A percentile compares a stretch with the other conserved stretches of the same genome.
These are phyloP conservation scores for Sanchytrium tribonematis DNA, from an alignment of 371 early-diverging fungal genomes.

Conservation along the genomic window DNA sequence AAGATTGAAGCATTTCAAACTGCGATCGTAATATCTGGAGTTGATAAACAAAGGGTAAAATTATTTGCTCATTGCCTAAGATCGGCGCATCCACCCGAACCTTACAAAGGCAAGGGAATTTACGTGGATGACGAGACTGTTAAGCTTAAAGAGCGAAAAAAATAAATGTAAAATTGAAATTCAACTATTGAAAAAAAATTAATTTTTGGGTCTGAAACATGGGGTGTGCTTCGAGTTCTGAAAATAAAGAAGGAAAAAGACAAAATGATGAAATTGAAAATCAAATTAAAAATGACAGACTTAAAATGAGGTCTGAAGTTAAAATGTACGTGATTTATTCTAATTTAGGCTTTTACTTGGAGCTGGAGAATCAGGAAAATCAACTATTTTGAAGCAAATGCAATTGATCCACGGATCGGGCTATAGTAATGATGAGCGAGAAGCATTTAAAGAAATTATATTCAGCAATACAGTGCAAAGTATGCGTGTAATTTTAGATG, in stretches of 20 bases:
- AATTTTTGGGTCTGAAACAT: conserved; percentile 15
- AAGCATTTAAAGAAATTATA: conserved; percentile 68
- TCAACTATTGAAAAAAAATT: no score
- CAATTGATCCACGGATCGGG: conserved; percentile 60
- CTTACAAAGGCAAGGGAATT: conserved; percentile 93
- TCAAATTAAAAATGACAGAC: conserved; percentile 46
- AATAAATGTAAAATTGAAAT: no score
- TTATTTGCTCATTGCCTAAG: conserved; percentile 76
- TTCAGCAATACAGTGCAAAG: conserved; percentile 79
- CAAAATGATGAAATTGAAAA: conserved; percentile 64
- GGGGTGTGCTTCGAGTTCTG: conserved; percentile 66
- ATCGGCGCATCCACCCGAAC: conserved; percentile 73
- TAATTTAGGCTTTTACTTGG: conserved; percentile 15
- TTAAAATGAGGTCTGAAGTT: conserved; percentile 51
- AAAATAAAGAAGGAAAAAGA: conserved; percentile 46
- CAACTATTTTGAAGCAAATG: conserved; percentile 83
- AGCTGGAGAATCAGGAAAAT: conserved; percentile 89
- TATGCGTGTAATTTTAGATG: conserved; percentile 70
- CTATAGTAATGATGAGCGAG: conserved; percentile 49
- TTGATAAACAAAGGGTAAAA: conserved; percentile 40
- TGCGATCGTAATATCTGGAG: conserved; percentile 46
- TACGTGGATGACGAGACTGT: conserved; percentile 89
- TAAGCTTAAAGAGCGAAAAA: conserved; percentile 77
- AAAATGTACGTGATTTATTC: conserved; percentile 32
- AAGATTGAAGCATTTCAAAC: conserved; percentile 53